Evolutionary conservation across 106 monocot species (phyloP).

Genomic region (Triglochin maritima): DNA sequence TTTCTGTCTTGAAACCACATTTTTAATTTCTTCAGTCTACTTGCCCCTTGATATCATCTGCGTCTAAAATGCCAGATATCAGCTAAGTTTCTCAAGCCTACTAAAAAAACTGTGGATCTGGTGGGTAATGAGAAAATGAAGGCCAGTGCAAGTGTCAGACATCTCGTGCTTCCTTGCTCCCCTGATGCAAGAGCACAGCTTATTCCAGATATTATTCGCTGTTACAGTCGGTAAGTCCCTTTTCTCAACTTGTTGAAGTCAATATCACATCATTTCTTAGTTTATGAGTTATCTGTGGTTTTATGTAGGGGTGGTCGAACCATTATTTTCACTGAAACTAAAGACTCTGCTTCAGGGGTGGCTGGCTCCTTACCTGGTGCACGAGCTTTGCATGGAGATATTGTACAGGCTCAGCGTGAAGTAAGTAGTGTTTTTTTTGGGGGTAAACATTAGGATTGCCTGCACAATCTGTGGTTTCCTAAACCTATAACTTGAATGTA

Average conservation of each 20-base stretch:
- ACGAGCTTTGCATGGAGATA: constrained; percentile 64
- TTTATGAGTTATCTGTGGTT: no score
- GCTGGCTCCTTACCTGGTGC: constrained; percentile 59
- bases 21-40: background rate
- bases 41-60: background rate
- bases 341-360: constrained; percentile 60
- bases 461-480: no score
- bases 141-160: constrained; percentile 70
- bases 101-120: constrained; percentile 61
- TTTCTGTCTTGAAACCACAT: background rate
- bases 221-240: constrained; percentile 26
- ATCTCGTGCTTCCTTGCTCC: constrained; percentile 67
- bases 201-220: background rate
- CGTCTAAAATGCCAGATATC: constrained; percentile 34
- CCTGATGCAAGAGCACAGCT: constrained; percentile 43
- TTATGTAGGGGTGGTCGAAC: constrained; percentile 27
- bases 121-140: constrained; percentile 73
- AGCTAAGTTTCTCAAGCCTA: constrained; percentile 54
- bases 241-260: no score
- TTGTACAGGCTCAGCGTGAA: constrained; percentile 64
- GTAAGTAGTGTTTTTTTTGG: no score
- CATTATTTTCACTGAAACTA: constrained; percentile 81
- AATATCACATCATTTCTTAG: no score
- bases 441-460: no score
- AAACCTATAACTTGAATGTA: no score